These are phyloP conservation scores for Crithidia bombi DNA, from an alignment of 208 protist genomes.

Conservation along the genomic window DNA sequence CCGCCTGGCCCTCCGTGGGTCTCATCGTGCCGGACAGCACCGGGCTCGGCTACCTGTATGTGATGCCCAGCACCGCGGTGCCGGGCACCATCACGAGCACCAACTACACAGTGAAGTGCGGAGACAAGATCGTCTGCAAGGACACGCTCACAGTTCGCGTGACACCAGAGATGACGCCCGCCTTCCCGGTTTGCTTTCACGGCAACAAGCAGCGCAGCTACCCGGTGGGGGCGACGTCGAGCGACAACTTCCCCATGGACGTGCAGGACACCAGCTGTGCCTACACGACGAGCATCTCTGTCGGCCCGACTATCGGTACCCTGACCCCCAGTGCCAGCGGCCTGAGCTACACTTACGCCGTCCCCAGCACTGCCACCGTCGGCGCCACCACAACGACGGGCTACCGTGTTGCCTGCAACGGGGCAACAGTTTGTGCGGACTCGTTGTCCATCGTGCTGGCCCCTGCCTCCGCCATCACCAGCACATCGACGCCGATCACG, in stretches of 20 bases:
- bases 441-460: slow-evolving; percentile 26
- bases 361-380: slow-evolving; percentile 18
- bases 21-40: slow-evolving; percentile 23
- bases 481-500: not conserved
- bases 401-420: slow-evolving; percentile 46
- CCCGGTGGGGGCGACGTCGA: slow-evolving; percentile 17
- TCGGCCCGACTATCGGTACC: slow-evolving; percentile 29
- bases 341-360: slow-evolving; percentile 31
- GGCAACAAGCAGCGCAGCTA: slow-evolving; percentile 30
- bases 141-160: slow-evolving; percentile 21
- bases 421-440: slow-evolving; percentile 42
- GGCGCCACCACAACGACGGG: slow-evolving; percentile 24
- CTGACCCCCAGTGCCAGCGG: slow-evolving; percentile 15
- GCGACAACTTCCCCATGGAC: slow-evolving; percentile 41
- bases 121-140: slow-evolving; percentile 37
- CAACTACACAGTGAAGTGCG: slow-evolving; percentile 32
- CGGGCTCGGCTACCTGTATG: slow-evolving; percentile 32
- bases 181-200: slow-evolving; percentile 23
- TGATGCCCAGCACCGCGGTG: slow-evolving; percentile 16
- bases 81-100: slow-evolving; percentile 15
- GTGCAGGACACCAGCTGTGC: slow-evolving; percentile 28
- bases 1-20: slow-evolving; percentile 20
- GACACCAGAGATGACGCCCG: not conserved
- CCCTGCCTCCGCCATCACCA: slow-evolving; percentile 14
- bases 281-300: slow-evolving; percentile 34